Evolutionary conservation across 129 eudicot genomes (phyloP).

Genomic region (Artemisia tridentata): DNA sequence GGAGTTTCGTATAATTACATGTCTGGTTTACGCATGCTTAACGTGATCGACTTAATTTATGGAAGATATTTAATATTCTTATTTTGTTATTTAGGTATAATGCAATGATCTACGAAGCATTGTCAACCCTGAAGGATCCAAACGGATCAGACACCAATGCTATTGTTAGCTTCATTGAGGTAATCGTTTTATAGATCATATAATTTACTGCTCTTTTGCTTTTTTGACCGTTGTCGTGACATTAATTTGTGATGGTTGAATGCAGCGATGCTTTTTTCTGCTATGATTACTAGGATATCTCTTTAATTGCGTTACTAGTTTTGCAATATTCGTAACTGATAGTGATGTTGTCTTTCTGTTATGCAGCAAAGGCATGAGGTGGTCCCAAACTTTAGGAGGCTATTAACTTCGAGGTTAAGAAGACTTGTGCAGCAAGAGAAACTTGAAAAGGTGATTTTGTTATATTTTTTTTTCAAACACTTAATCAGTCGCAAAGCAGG

Average conservation of each 20-base stretch:
- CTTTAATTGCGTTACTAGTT: constrained; percentile 4
- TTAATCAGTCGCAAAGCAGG: not conserved
- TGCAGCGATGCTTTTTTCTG: too few species aligned
- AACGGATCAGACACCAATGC: constrained; percentile 64
- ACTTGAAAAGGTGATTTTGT: constrained; percentile 76
- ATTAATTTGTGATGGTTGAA: not conserved
- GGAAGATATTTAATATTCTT: constrained; percentile 16
- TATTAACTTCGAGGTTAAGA: constrained; percentile 57
- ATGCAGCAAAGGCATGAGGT: constrained; percentile 70
- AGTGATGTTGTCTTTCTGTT: constrained; percentile 7
- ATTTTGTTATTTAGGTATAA: constrained; percentile 52
- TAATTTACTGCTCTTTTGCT: too few species aligned
- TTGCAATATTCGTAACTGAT: constrained; percentile 9
- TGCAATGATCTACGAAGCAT: constrained; percentile 73
- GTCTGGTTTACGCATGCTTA: not conserved
- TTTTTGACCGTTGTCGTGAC: too few species aligned
- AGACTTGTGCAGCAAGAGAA: constrained; percentile 69
- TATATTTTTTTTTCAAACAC: constrained; percentile 12
- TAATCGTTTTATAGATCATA: not conserved
- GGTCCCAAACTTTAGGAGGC: constrained; percentile 62
- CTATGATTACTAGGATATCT: too few species aligned
- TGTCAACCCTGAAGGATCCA: constrained; percentile 59
- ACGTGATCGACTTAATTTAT: not conserved
- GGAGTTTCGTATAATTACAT: too few species aligned
- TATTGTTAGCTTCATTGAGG: constrained; percentile 70